Evolutionary conservation across 768 basidiomycete genomes (phyloP), one percentile per base, ranked within the genome.

Genomic region (Postia placenta): DNA sequence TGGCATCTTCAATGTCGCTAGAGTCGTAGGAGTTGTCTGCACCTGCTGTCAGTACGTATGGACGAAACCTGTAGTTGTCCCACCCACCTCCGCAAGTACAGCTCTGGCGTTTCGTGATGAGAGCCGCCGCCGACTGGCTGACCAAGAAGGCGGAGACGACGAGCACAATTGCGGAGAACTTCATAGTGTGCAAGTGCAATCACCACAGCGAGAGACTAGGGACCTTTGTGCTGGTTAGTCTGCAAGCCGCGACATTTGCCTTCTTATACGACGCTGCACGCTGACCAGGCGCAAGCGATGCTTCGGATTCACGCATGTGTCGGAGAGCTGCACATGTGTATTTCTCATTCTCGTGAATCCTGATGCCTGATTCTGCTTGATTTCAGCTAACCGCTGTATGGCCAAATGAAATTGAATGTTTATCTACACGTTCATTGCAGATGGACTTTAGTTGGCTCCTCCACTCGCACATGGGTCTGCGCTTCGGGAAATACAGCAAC

Each of bases 21-120:
- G 33, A 6, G 11, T 41, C 52, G 52, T 61, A 61, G 2, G 42
- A 33, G 19, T 36, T 50, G 44, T 49, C 56, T 58, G 27, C 2
- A 25, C 7, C 4, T 23, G 9, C 27, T n/a, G 25, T n/a, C 7
- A 20, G 17, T 45, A n/a, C 48, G 47, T 11, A 22, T 17, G 40
- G 5, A 6, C 5, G 6, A 15, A 4, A 9, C 9, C 19, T n/a
- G 5, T 11, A 9, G 7, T 15, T 14, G 12, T 22, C 28, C 3
- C 15, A 50, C 55, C 42, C 33, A 57, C 60, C 46, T 5, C 35
- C 62, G 35, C 60, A 64, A 19, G 11, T 46, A 50, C 60, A 64
- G 22, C 60, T 49, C 51, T 58, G 60, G 40, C 59, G 56, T 28
- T 42, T 41, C 5, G 35, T 24, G 27, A 53, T 36, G 11, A 50